Evolutionary conservation across 2,329 filamentous ascomycete species (phyloP), one percentile per base, ranked within the genome.

Genomic region (Talaromyces atroroseus): DNA sequence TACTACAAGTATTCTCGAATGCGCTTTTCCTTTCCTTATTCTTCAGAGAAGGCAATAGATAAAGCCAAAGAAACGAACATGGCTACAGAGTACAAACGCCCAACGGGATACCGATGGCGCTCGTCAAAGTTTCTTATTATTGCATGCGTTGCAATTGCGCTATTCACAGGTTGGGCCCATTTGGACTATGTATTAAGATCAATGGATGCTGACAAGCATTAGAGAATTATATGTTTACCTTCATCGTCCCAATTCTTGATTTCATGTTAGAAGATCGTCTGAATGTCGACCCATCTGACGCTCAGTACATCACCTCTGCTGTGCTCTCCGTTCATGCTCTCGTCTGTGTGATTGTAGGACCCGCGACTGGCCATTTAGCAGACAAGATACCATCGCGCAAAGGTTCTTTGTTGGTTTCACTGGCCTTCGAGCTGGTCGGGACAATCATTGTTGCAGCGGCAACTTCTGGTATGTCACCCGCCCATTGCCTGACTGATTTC

Each of bases 171-270:
- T 57, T 16, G 14, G n/a, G 18, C 6, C 11, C 7, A n/a, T 6
- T 18, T 14, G 14, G n/a, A 29, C 8, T 26, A 24, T 11, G 18
- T 3, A 48, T 48, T 18, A 29, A 26, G 6, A 20, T n/a, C 4
- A 8, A 48, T 16, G 5, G 10, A 34, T 36, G 11, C 10, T 34
- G n/a, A 52, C 18, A n/a, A n/a, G 47, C 14, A 42, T 18, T 52
- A 69, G 67, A 69, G 45, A 61, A 61, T 12, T 68, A 68, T 20
- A 61, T 69, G 1, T 68, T 66, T 50, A 60, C 61, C 11, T 69
- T 69, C 32, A 54, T 70, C n/a, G 63, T 70, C 1, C 67, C 68
- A 2, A 65, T 70, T 40, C 62, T 71, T 5, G 65, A 65, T 2
- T 65, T 64, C 18, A 59, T 69, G 8, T 51, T 69, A 2, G 62